Base-by-base conservation (phyloP, 306 rosid genomes). In the Oemleria cerasiformis region DNA sequence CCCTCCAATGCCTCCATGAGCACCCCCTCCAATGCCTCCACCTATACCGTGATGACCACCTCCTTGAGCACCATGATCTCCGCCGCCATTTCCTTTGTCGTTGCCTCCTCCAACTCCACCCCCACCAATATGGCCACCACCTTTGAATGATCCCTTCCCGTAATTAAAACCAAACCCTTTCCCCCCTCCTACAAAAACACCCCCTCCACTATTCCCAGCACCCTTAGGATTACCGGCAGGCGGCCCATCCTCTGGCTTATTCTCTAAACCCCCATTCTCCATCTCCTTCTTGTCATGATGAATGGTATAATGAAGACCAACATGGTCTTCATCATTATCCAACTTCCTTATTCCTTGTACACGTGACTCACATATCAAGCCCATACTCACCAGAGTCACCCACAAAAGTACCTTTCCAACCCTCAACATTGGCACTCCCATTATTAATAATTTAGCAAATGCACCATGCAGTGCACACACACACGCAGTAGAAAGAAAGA, bases 281-380 rank as follows among this genome's bases (percentile, higher is more conserved):
- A 9, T 78, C 74, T 5, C 41, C 14, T 10, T 58, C 45, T 62
- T 64, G 36, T 74, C 62, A 48, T 75, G 14, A 30, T 30, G 36
- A 30, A 30, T 30, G 3, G 36, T 16, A 10, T 56, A 16, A 23
- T 25, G 38, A 30, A 30, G 36, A 30, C 36, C 36, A 30, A 30
- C 36, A 30, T 30, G 36, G 36, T 30, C 36, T 30, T 30, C 36
- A 10, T 12, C 17, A 56, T 56, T 56, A 16, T 81, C 79, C 55
- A 86, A 34, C 42, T 62, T 56, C 83, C 88, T 82, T 30, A 59
- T 59, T 57, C 81, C 87, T 58, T 76, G 78, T 19, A 78, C 83
- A 9, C 73, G 8, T 5, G 41, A 7, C 20, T 67, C 54, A 44
- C 59, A 70, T 57, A 59, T 59, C 15, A 59, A 59, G 3, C 79